These are phyloP conservation scores for Seiridium cupressi DNA, from an alignment of 2,329 filamentous ascomycete genomes.

Conservation along the genomic window DNA sequence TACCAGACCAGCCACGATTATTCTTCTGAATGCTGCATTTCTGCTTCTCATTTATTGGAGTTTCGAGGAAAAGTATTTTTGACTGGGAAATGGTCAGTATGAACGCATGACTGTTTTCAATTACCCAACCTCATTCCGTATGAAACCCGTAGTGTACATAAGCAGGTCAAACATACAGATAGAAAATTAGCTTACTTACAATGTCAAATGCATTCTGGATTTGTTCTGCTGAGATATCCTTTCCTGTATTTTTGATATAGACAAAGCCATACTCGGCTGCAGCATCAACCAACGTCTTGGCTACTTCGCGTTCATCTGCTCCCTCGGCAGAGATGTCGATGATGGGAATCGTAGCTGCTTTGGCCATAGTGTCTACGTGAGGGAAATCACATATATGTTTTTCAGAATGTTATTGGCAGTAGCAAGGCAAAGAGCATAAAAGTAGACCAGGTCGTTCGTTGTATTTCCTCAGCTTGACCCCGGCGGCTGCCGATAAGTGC, in stretches of 20 bases:
- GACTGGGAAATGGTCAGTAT: constrained; percentile 47
- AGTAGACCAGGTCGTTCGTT: background rate
- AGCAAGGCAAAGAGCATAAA: background rate
- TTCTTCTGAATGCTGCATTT: constrained; percentile 72
- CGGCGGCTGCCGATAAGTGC: background rate
- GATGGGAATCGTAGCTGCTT: constrained; percentile 63
- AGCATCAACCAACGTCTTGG: constrained; percentile 73
- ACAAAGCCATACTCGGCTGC: constrained; percentile 85
- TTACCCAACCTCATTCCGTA: no score
- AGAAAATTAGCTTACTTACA: constrained; percentile 42
- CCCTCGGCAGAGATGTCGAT: constrained; percentile 72
- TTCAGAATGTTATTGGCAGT: background rate
- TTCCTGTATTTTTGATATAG: constrained; percentile 75
- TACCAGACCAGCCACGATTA: constrained; percentile 86
- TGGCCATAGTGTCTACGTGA: background rate
- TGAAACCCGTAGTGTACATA: background rate
- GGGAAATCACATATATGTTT: background rate
- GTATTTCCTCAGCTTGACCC: background rate
- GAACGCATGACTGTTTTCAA: no score
- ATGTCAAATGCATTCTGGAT: constrained; percentile 73
- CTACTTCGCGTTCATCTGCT: constrained; percentile 51
- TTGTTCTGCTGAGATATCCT: constrained; percentile 63
- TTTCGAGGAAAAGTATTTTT: constrained; percentile 64
- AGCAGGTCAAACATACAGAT: background rate
- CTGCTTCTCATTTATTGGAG: constrained; percentile 69